These are phyloP conservation scores for Rhizophagus prolifer DNA, from an alignment of 192 early-diverging fungal genomes.

Conservation along the genomic window DNA sequence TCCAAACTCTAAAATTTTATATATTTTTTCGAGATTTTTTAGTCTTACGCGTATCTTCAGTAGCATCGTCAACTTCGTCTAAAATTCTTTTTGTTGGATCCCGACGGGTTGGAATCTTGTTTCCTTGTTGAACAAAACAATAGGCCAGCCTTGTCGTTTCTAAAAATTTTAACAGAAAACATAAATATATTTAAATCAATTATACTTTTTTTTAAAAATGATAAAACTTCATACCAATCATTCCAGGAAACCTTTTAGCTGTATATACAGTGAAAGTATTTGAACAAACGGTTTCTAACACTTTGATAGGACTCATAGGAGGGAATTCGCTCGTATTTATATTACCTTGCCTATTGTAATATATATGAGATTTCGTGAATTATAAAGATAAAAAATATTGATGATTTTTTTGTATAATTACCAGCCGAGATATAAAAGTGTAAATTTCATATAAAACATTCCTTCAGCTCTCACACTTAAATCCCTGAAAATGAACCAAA, in stretches of 20 bases:
- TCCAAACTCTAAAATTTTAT: no score
- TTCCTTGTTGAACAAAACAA: not conserved
- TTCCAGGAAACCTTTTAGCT: slow-evolving; percentile 41
- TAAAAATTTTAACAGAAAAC: not conserved
- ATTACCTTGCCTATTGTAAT: not conserved
- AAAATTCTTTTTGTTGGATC: no score
- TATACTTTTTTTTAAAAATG: not conserved
- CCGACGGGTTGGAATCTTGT: not conserved
- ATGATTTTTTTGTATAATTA: not conserved
- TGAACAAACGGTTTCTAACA: slow-evolving; percentile 23
- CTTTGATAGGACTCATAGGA: no score
- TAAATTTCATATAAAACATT: not conserved
- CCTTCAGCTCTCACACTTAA: slow-evolving; percentile 8
- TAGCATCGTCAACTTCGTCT: no score
- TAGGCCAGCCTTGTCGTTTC: not conserved
- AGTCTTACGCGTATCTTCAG: no score
- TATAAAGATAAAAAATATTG: not conserved
- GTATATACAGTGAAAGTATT: slow-evolving; percentile 39
- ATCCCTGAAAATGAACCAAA: slow-evolving; percentile 16
- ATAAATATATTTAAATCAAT: not conserved
- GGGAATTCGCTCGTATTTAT: not conserved
- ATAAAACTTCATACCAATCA: slow-evolving; percentile 31
- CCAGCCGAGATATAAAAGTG: not conserved
- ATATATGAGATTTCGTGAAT: not conserved
- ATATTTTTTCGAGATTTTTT: no score